Evolutionary conservation across 805 yeast genomes (phyloP).

Genomic region (Kuraishia ogatae): DNA sequence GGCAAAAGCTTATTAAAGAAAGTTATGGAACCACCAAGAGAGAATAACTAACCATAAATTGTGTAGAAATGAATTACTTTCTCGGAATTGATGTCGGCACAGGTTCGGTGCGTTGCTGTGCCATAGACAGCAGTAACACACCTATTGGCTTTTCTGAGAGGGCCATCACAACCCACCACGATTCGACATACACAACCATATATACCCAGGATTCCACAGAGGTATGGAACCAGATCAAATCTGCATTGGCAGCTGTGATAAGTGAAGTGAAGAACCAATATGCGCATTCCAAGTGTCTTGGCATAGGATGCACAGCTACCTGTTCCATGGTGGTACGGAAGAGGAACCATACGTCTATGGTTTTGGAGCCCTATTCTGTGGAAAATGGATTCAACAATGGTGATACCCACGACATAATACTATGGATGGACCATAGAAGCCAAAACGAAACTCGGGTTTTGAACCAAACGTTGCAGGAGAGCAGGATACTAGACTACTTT

Average conservation of each 20-base stretch:
- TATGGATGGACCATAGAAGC: constrained; percentile 55
- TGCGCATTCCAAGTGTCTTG: constrained; percentile 1
- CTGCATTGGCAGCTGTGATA: background rate
- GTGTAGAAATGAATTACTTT: background rate
- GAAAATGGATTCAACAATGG: constrained; percentile 13
- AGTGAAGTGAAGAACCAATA: constrained; percentile 17
- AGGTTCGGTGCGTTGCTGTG: constrained; percentile 34
- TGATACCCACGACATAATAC: constrained; percentile 30
- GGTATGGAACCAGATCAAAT: constrained; percentile 20
- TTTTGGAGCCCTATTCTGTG: constrained; percentile 24
- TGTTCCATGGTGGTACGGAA: constrained; percentile 46
- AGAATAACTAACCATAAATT: background rate
- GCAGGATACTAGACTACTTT: constrained; percentile 14
- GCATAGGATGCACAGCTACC: constrained; percentile 43
- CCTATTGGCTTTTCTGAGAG: constrained; percentile 7
- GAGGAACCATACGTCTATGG: constrained; percentile 8
- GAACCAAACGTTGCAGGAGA: constrained; percentile 17
- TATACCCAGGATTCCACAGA: constrained; percentile 33
- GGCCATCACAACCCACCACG: constrained; percentile 10
- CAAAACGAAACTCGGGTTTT: constrained; percentile 21
- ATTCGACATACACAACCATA: background rate
- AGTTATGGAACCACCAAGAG: background rate
- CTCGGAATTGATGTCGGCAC: constrained; percentile 47
- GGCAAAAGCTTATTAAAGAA: background rate
- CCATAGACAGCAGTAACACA: constrained; percentile 12